A percentile compares a stretch with the other conserved stretches of the same genome.
phyloP scores from a whole-genome alignment of 306 rosid genomes.

The Ormosia emarginata region DNA sequence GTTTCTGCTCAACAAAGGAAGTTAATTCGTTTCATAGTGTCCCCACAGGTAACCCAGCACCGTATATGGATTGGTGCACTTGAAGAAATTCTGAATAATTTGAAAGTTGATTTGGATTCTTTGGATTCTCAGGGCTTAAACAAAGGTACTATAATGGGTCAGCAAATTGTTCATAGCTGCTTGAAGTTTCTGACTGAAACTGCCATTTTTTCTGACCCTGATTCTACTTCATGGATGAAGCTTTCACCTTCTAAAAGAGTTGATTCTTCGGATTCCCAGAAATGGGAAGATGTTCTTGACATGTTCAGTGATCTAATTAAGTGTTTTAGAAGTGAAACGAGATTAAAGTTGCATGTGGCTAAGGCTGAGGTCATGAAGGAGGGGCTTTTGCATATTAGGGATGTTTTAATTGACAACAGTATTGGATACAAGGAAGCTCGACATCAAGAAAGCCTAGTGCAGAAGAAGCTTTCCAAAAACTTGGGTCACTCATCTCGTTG shows the following conservation, averaged over 20 bases:
- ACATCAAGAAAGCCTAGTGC: constrained; percentile 66
- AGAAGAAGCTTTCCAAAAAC: constrained; percentile 75
- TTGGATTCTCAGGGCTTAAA: constrained; percentile 28
- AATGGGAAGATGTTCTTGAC: constrained; percentile 81
- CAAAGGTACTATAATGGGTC: constrained; percentile 46
- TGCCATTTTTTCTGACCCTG: constrained; percentile 33
- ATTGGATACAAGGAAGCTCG: constrained; percentile 69
- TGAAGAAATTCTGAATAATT: constrained; percentile 49
- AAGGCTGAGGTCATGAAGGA: constrained; percentile 82
- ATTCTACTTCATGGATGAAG: constrained; percentile 77
- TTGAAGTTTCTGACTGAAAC: constrained; percentile 50
- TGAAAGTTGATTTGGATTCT: constrained; percentile 60
- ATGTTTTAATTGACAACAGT: constrained; percentile 53
- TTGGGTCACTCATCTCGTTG: constrained; percentile 83
- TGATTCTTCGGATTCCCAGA: constrained; percentile 36
- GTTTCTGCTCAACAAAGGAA: constrained; percentile 84
- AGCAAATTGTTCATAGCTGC: constrained; percentile 72
- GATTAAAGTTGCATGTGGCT: constrained; percentile 37
- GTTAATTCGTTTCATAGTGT: constrained; percentile 50
- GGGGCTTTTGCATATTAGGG: constrained; percentile 78
- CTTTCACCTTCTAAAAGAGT: constrained; percentile 46
- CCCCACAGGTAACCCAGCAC: constrained; percentile 71
- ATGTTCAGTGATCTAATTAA: constrained; percentile 74
- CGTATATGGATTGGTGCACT: constrained; percentile 66
- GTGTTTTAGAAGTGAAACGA: constrained; percentile 47